Conservation (phyloP, 495 filamentous ascomycete genomes). For the Xylaria cubensis region DNA sequence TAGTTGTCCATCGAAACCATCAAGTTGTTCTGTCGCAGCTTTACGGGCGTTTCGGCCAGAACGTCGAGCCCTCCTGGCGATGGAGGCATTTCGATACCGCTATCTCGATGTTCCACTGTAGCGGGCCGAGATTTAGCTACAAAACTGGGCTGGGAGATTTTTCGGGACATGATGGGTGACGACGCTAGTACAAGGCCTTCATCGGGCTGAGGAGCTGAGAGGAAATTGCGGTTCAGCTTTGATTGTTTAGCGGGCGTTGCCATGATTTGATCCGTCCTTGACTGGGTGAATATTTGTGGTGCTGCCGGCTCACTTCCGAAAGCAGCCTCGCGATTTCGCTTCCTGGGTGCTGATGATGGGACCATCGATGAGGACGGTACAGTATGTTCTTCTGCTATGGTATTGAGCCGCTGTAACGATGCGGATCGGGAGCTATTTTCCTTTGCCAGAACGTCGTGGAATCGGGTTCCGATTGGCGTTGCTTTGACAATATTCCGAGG, state of each 20-base stretch:
- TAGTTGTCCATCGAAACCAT: constrained; percentile 24
- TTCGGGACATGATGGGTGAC: constrained; percentile 55
- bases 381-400: constrained; percentile 33
- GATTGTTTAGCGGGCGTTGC: constrained; percentile 41
- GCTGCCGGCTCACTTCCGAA: constrained; percentile 30
- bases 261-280: constrained; percentile 30
- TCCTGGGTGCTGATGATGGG: constrained; percentile 48
- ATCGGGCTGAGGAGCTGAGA: constrained; percentile 30
- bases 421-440: constrained; percentile 21
- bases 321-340: constrained; percentile 34
- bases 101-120: constrained; percentile 30
- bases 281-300: constrained; percentile 20
- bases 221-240: constrained; percentile 26
- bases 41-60: constrained; percentile 49
- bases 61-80: constrained; percentile 43
- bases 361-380: constrained; percentile 33
- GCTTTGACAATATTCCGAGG: constrained; percentile 72
- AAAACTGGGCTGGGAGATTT: constrained; percentile 54
- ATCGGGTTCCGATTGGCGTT: constrained; percentile 69
- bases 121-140: constrained; percentile 27
- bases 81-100: constrained; percentile 49
- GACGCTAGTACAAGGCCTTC: constrained; percentile 40
- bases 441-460: constrained; percentile 50
- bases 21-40: constrained; percentile 29
- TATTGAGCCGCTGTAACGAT: constrained; percentile 24